phyloP scores from a whole-genome alignment of 495 filamentous ascomycete species.

The Lasiosphaeriaceae sp. region DNA sequence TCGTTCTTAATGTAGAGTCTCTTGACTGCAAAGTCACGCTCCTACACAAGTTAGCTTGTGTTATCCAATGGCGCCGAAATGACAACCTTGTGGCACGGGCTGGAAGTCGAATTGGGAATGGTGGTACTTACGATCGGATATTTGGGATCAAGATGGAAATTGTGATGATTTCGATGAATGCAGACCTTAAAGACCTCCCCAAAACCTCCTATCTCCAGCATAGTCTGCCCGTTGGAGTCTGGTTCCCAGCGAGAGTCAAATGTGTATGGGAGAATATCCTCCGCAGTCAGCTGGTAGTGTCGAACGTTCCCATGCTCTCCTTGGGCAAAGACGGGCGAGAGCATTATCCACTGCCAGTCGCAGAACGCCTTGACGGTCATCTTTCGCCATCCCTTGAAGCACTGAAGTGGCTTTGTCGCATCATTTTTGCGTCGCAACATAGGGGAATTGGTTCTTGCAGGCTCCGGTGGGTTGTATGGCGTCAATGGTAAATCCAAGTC shows the following conservation, averaged over 20 bases:
- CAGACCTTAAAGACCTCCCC: conserved; percentile 2
- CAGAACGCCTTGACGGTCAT: neutral
- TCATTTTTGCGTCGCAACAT: too few species aligned
- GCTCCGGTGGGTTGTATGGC: neutral
- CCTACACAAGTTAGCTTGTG: neutral
- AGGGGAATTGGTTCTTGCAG: too few species aligned
- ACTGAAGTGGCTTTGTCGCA: neutral
- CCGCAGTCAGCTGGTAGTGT: neutral
- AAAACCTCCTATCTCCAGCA: conserved; percentile 1
- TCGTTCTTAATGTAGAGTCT: neutral
- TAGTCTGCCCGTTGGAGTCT: neutral
- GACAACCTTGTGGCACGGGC: too few species aligned
- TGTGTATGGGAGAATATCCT: neutral
- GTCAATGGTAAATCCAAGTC: neutral
- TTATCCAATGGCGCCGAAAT: too few species aligned
- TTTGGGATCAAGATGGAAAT: neutral
- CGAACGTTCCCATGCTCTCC: neutral
- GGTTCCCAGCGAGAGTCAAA: neutral
- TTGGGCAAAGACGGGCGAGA: neutral
- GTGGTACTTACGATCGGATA: neutral
- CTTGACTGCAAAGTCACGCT: conserved; percentile 6
- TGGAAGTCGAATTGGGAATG: neutral
- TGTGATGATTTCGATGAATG: conserved; percentile 2
- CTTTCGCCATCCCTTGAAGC: too few species aligned
- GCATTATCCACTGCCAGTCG: too few species aligned